These are phyloP conservation scores for Malassezia yamatoensis DNA, from an alignment of 1,284 basidiomycete species.

Conservation along the genomic window DNA sequence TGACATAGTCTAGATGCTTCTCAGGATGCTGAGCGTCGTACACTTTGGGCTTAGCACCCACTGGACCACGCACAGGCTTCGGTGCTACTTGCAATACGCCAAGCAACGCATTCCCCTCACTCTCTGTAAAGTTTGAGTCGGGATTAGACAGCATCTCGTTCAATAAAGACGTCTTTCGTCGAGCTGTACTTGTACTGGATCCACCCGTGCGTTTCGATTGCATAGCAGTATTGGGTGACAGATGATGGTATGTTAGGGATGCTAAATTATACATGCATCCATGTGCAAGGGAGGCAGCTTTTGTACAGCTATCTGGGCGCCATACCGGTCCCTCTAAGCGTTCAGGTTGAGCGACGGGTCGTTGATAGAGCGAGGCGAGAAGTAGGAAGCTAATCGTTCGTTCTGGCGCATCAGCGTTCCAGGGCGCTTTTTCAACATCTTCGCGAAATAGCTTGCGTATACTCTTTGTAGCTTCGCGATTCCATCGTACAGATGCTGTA, in stretches of 20 bases:
- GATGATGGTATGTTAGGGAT: constrained; percentile 37
- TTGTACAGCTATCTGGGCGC: background rate
- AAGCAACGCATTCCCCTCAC: background rate
- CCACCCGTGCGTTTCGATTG: constrained; percentile 18
- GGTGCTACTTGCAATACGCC: constrained; percentile 4
- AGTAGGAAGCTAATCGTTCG: constrained; percentile 11
- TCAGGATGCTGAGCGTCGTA: constrained; percentile 18
- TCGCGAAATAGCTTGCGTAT: constrained; percentile 14
- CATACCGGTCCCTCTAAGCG: background rate
- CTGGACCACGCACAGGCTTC: constrained; percentile 16
- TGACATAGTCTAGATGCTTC: constrained; percentile 11
- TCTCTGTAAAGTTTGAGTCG: background rate
- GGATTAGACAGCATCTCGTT: background rate
- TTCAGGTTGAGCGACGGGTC: constrained; percentile 4
- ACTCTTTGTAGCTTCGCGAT: constrained; percentile 4
- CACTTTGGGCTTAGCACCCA: constrained; percentile 1
- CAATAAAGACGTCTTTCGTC: background rate
- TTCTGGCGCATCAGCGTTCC: background rate
- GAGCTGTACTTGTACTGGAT: background rate
- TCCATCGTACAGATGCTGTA: constrained; percentile 2
- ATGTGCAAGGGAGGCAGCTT: constrained; percentile 19
- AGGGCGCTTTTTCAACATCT: constrained; percentile 1
- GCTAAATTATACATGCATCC: constrained; percentile 24
- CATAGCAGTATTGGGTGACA: constrained; percentile 41
- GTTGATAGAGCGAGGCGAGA: background rate